Evolutionary conservation across 2,329 filamentous ascomycete species (phyloP), one percentile per base, ranked within the genome.

Genomic region (Alternaria sp.): DNA sequence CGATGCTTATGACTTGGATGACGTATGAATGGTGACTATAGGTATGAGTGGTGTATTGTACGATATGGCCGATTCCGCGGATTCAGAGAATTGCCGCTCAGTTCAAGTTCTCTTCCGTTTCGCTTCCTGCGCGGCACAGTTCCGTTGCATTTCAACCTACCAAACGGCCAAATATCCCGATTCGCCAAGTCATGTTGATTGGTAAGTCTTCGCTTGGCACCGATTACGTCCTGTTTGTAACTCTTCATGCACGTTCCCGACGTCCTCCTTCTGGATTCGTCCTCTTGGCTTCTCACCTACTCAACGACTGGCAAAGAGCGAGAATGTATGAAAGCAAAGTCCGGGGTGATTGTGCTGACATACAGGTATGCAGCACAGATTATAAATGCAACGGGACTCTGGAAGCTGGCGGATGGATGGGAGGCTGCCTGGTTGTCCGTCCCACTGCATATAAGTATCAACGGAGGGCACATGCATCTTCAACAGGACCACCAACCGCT

Each of bases 1-100:
- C 26, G 62, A 65, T 26, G 44, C 57, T 36, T 60, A 66, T 49
- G 26, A 60, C n/a, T 58, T 75, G 50, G 71, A 73, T 11, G 69
- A 69, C 9, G 53, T 74, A 60, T 70, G 49, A 62, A 44, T 12
- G 17, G 11, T 57, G 32, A 21, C 15, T 45, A 30, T 44, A 36
- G 15, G 25, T 45, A 57, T 51, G 49, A 56, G 56, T 51, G 26
- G 43, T 21, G 52, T 25, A 23, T 57, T 56, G 56, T 65, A 62
- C 23, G 25, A 61, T 52, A 52, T 36, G 8, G 13, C 36, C 13
- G 30, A 25, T 40, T 40, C 36, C 36, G 36, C 36, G 36, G 36
- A 40, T 40, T 40, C 36, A 40, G 36, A 40, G 36, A 40, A 40
- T 40, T 40, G 36, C 15, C 36, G 36, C 36, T 40, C 36, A 40